Conservation (phyloP, 2,329 filamentous ascomycete genomes). For the Helotiales sp. region DNA sequence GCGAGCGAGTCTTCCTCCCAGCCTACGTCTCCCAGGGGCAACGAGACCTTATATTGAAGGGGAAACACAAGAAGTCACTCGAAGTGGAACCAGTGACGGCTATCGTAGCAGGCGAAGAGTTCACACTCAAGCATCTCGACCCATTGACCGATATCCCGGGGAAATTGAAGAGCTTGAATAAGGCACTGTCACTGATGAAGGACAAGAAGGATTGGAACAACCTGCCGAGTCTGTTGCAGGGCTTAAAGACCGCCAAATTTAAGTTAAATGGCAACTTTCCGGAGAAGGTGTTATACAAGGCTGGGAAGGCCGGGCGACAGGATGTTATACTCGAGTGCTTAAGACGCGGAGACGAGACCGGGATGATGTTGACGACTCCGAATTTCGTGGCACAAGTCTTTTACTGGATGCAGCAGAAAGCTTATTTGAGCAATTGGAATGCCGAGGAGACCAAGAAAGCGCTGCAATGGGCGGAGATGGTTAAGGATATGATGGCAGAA, state of each 20-base stretch:
- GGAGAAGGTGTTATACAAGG: constrained; percentile 27
- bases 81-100: constrained; percentile 61
- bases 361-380: constrained; percentile 33
- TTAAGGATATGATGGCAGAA: constrained; percentile 40
- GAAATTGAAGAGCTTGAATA: constrained; percentile 13
- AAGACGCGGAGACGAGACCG: constrained; percentile 37
- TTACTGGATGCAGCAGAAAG: constrained; percentile 34
- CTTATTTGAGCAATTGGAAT: constrained; percentile 32
- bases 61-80: constrained; percentile 54
- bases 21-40: constrained; percentile 59
- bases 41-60: constrained; percentile 57
- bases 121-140: constrained; percentile 40
- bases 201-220: constrained; percentile 43
- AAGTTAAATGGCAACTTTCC: not conserved
- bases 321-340: constrained; percentile 42
- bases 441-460: constrained; percentile 36
- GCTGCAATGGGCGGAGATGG: constrained; percentile 39
- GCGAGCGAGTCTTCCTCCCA: constrained; percentile 66
- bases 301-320: constrained; percentile 28
- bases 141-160: constrained; percentile 32
- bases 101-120: constrained; percentile 59
- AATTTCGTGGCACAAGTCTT: constrained; percentile 31
- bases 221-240: constrained; percentile 41
- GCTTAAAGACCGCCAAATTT: constrained; percentile 30
- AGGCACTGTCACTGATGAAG: constrained; percentile 40